Base-by-base conservation (phyloP, 441 rosid genomes). In the Adansonia madagascariensis region DNA sequence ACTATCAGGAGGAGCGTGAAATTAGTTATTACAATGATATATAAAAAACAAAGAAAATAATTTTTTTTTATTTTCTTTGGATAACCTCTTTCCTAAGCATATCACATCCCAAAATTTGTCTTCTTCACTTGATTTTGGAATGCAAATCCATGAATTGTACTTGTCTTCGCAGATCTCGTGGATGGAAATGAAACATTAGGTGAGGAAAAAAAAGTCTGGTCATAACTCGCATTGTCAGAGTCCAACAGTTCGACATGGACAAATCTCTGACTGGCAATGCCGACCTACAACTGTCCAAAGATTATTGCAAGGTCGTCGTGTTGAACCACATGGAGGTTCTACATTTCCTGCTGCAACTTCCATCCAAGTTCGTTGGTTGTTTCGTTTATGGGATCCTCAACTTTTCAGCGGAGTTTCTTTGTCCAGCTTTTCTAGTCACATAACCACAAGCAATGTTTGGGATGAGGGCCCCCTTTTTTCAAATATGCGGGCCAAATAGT, bases 331-430 rank as follows among this genome's bases (percentile, higher is more conserved):
- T 41, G 75, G 50, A 41, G 9, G 11, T 72, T 39, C 4, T 12
- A 9, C 39, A 68, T 12, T 63, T 17, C 14, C 47, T 24, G 15
- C 69, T 52, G 68, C 73, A 49, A 64, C 60, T 74, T 71, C 62
- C 57, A 8, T 65, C 41, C 43, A 61, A 41, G 76, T 71, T 73
- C 27, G 60, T 75, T 73, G 53, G 46, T 75, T 4, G 52, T 69
- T 70, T 12, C 39, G 49, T 61, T 49, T 24, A 14, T 14, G 59
- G 59, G 59, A 52, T 27, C 15, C 61, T n/a, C 24, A 18, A 12
- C 73, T 68, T 75, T 78, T 22, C 70, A 17, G 39, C 15, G 0
- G n/a, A 24, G 7, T 24, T 57, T 12, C 39, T 24, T 15, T 35
- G 20, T 17, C 60, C 15, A n/a, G 15, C 69, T 52, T 64, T 35